phyloP scores from a whole-genome alignment of 129 eudicot genomes.

The Centrapalus pauciflorus region DNA sequence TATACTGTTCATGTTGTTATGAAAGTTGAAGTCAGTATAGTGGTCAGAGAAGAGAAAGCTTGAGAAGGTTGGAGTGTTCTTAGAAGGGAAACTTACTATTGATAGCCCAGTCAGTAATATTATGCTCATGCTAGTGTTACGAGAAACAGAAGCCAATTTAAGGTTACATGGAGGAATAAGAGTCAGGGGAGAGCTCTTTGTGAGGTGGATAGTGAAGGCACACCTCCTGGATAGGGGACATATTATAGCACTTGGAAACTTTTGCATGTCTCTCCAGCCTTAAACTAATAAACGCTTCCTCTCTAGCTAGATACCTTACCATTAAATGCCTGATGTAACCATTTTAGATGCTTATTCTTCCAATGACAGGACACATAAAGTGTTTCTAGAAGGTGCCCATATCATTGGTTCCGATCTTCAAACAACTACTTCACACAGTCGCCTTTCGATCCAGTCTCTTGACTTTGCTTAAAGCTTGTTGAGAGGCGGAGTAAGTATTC shows the following conservation, averaged over 20 bases:
- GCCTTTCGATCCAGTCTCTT: neutral
- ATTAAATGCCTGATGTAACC: too few species aligned
- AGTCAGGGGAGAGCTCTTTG: too few species aligned
- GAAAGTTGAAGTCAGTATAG: neutral
- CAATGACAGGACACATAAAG: neutral
- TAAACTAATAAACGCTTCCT: too few species aligned
- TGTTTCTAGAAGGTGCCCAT: neutral
- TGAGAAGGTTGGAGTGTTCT: neutral
- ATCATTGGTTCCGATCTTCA: neutral
- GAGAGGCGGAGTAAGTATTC: too few species aligned
- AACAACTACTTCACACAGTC: neutral
- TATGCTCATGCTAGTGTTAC: neutral
- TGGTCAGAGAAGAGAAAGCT: neutral
- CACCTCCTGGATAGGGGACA: too few species aligned
- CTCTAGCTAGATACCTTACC: too few species aligned
- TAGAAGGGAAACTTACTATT: neutral
- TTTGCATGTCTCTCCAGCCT: too few species aligned
- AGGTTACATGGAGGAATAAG: too few species aligned
- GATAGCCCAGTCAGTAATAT: neutral
- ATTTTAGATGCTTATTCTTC: too few species aligned
- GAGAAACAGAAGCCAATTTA: neutral
- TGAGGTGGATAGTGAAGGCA: too few species aligned
- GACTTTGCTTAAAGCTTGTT: neutral
- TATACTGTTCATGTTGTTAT: neutral
- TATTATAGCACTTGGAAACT: too few species aligned